phyloP scores from a whole-genome alignment of 106 monocot species.

The Apostasia shenzhenica region DNA sequence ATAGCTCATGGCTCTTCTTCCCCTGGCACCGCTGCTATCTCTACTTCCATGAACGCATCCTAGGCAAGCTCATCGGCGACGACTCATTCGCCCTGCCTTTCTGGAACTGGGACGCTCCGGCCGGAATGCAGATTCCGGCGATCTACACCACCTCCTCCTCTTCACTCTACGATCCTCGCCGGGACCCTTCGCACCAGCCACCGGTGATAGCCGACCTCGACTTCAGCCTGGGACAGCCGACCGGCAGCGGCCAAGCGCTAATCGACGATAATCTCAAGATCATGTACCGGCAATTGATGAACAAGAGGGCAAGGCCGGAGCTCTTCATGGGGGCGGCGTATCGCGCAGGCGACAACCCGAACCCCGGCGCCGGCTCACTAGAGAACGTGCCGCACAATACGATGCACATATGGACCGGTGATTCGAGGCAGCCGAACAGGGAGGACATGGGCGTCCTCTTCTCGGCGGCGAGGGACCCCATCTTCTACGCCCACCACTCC shows the following conservation, averaged over 20 bases:
- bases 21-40: slow-evolving; percentile 32
- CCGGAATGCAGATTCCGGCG: slow-evolving; percentile 21
- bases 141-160: slow-evolving; percentile 16
- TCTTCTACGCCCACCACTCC: slow-evolving; percentile 23
- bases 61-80: slow-evolving; percentile 32
- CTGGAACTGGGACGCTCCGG: slow-evolving; percentile 36
- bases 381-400: slow-evolving; percentile 11
- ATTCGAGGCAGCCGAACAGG: not conserved
- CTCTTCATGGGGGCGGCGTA: slow-evolving; percentile 21
- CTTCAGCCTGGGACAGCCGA: not conserved
- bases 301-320: slow-evolving; percentile 4
- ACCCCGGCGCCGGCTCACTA: slow-evolving; percentile 12
- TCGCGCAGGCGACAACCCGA: not conserved
- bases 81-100: slow-evolving; percentile 23
- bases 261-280: slow-evolving; percentile 10
- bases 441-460: slow-evolving; percentile 28
- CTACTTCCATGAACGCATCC: slow-evolving; percentile 29
- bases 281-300: slow-evolving; percentile 19
- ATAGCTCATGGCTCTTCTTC: slow-evolving; percentile 26
- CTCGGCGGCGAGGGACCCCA: slow-evolving; percentile 16
- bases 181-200: slow-evolving; percentile 14
- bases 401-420: slow-evolving; percentile 18
- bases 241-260: not conserved
- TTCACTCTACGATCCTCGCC: slow-evolving; percentile 11
- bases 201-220: slow-evolving; percentile 13